A percentile compares a stretch with the other conserved stretches of the same genome.
phyloP scores from a whole-genome alignment of 331 rosid species.

The Prunus yedoensis region DNA sequence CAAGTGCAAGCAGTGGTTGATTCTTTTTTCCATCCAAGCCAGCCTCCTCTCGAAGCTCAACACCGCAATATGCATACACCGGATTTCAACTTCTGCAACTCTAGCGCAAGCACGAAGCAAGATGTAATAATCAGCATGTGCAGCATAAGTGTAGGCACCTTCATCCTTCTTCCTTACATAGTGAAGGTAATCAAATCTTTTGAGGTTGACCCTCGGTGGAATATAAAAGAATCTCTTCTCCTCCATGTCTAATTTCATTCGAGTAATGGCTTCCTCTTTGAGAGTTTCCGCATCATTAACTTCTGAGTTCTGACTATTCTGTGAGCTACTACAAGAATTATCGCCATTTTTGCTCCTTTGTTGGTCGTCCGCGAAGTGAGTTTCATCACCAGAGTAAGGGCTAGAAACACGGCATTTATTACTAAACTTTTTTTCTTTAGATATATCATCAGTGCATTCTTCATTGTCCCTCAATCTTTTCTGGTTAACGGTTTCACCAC shows the following conservation, averaged over 20 bases:
- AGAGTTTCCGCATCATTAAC: constrained; percentile 16
- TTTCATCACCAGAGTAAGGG: constrained; percentile 26
- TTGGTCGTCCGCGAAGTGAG: constrained; percentile 9
- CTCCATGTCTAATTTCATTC: constrained; percentile 74
- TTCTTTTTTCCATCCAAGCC: too few species aligned
- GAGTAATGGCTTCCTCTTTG: constrained; percentile 50
- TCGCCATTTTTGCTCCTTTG: constrained; percentile 16
- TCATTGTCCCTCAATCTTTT: constrained; percentile 28
- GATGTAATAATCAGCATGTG: constrained; percentile 94
- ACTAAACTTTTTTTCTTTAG: constrained; percentile 19
- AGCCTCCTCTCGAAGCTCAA: too few species aligned
- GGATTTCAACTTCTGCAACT: constrained; percentile 47
- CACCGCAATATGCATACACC: too few species aligned
- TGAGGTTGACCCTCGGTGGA: constrained; percentile 52
- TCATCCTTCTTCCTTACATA: constrained; percentile 64
- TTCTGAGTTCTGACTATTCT: constrained; percentile 23
- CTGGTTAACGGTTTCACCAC: constrained; percentile 19
- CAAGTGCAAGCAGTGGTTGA: too few species aligned
- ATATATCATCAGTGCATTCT: constrained; percentile 11
- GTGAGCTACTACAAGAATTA: constrained; percentile 28
- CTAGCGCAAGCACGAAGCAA: constrained; percentile 75
- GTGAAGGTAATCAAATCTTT: constrained; percentile 60
- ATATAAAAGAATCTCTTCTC: constrained; percentile 75
- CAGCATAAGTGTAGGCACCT: constrained; percentile 62
- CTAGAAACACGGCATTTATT: constrained; percentile 16